Percentiles rank a stretch among this genome's conserved stretches.
Evolutionary conservation across 768 basidiomycete genomes (phyloP).

Genomic region (Gloeophyllum trabeum): DNA sequence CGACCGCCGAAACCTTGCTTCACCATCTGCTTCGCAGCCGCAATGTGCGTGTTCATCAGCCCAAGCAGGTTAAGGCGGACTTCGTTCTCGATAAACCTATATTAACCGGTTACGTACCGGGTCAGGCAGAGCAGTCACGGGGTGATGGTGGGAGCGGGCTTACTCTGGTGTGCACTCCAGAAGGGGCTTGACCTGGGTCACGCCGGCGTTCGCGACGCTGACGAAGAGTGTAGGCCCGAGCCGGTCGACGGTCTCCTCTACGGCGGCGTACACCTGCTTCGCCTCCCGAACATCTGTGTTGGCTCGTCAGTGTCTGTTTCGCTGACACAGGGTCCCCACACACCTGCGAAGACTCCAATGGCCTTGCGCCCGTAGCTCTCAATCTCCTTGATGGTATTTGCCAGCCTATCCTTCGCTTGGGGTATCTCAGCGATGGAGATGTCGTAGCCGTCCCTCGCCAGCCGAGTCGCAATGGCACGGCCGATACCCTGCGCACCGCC

Average conservation of each 20-base stretch:
- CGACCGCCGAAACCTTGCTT: constrained; percentile 20
- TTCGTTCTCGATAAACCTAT: constrained; percentile 17
- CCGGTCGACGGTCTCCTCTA: constrained; percentile 18
- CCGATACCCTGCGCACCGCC: constrained; percentile 5
- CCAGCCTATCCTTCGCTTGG: constrained; percentile 6
- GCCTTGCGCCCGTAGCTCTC: constrained; percentile 18
- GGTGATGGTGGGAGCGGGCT: constrained; percentile 4
- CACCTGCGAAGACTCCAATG: constrained; percentile 16
- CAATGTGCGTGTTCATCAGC: constrained; percentile 22
- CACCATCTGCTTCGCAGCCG: constrained; percentile 22
- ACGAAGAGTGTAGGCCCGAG: constrained; percentile 18
- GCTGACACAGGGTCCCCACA: too few relatives aligned
- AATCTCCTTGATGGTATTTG: constrained; percentile 16
- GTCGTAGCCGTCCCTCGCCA: constrained; percentile 6
- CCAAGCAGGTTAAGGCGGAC: constrained; percentile 16
- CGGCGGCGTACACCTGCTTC: constrained; percentile 17
- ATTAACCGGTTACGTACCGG: neutral
- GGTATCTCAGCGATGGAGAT: constrained; percentile 5
- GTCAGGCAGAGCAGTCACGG: neutral
- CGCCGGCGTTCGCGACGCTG: constrained; percentile 21
- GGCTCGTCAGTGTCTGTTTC: too few relatives aligned
- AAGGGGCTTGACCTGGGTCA: constrained; percentile 17
- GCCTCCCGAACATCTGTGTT: constrained; percentile 16
- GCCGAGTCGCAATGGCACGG: constrained; percentile 6
- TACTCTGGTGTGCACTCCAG: constrained; percentile 19